Base-by-base conservation (phyloP, 2,329 filamentous ascomycete species). In the Cryphonectria carpinicola region DNA sequence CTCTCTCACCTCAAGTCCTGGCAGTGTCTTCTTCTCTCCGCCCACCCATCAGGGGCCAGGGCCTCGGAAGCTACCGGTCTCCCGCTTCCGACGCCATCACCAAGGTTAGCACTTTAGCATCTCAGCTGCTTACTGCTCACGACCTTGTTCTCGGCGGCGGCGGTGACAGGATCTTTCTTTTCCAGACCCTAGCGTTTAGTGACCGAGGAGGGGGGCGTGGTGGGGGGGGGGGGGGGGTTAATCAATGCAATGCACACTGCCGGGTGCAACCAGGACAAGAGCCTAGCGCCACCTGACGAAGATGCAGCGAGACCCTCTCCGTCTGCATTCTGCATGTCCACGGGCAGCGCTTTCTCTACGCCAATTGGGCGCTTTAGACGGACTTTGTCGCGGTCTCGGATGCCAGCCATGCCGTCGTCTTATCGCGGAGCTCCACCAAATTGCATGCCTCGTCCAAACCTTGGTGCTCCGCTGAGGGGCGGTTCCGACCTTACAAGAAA, bases 41-140 rank as follows among this genome's bases (percentile, higher is more conserved):
- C 64, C 46, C 64, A n/a, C 11, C 22, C 28, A 37, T 49, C 64
- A 65, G 46, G 64, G 64, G 46, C 28, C 28, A 37, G 64, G 64
- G 43, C 46, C 46, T 32, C 43, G 43, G 46, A 65, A 37, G 46
- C 28, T 52, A 22, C 49, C 62, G 39, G 62, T 5, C 25, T 13
- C 17, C 49, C 49, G 52, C 52, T 17, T 43, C 49, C 49, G 32
- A 56, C 22, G 49, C 35, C 25, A 13, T 66, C 64, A 32, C 46
- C 64, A 32, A n/a, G 41, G 13, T 13, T 32, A 35, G 17, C 28
- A 19, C 54, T 32, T 49, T 49, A 22, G 6, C 46, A 49, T 22
- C 14, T 37, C 56, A 60, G 32, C 56, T 60, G 14, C 25, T 22
- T 28, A 22, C 56, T 28, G 56, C 32, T 37, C 46, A n/a, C 46